Conservation (phyloP, 371 early-diverging fungal species). For the Zopfochytrium polystomum region DNA sequence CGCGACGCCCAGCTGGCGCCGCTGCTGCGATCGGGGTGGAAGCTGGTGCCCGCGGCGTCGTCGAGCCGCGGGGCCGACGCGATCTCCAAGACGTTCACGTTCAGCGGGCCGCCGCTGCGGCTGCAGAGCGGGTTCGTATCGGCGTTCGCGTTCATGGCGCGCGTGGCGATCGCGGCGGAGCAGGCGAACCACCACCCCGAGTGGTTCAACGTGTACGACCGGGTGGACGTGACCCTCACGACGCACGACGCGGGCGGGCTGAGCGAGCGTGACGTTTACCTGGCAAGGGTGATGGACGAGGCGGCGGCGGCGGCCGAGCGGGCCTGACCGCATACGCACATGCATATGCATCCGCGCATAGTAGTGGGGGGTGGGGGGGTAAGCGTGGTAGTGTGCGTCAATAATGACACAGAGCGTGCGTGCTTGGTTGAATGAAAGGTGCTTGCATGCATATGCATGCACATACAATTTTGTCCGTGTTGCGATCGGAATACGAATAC, state of each 20-base stretch:
- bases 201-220: slow-evolving; percentile 73
- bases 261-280: slow-evolving; percentile 69
- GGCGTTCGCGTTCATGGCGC: slow-evolving; percentile 93
- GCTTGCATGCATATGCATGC: no score
- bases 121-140: no score
- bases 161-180: slow-evolving; percentile 86
- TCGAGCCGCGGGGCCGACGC: slow-evolving; percentile 68
- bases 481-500: no score
- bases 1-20: slow-evolving; percentile 3
- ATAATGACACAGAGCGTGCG: no score
- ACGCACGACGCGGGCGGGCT: slow-evolving; percentile 90
- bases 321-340: not conserved
- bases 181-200: slow-evolving; percentile 90
- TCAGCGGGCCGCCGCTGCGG: no score
- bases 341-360: no score
- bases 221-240: slow-evolving; percentile 80
- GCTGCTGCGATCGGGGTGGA: slow-evolving; percentile 13
- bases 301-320: slow-evolving; percentile 18
- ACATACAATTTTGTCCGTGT: no score
- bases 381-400: no score
- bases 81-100: slow-evolving; percentile 71
- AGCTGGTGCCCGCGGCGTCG: not conserved
- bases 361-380: no score
- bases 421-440: no score
- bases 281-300: slow-evolving; percentile 64